phyloP scores from a whole-genome alignment of 1,284 basidiomycete genomes.

The Neonothopanus nambi region DNA sequence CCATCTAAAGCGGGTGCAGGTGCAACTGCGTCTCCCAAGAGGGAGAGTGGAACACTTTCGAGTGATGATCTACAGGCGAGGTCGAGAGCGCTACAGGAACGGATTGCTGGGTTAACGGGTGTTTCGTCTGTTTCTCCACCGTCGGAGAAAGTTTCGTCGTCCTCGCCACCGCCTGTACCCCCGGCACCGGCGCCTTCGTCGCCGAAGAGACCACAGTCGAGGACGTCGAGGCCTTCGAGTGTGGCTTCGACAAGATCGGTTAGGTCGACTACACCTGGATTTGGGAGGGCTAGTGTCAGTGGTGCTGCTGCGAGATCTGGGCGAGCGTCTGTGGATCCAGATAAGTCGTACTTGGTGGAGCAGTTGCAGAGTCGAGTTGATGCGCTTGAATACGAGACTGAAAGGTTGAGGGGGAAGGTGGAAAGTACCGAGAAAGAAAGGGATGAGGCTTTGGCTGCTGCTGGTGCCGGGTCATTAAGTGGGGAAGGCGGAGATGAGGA shows the following conservation, averaged over 20 bases:
- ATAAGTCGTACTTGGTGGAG: conserved; percentile 37
- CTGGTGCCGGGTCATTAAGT: too few relatives aligned
- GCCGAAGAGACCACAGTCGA: conserved; percentile 28
- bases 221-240: conserved; percentile 23
- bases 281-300: conserved; percentile 5
- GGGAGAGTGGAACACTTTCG: conserved; percentile 26
- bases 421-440: conserved; percentile 51
- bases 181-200: conserved; percentile 13
- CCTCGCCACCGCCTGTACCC: conserved; percentile 21
- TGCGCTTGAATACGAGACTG: conserved; percentile 60
- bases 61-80: conserved; percentile 39
- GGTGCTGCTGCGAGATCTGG: conserved; percentile 4
- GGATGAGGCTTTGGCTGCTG: conserved; percentile 33
- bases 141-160: conserved; percentile 10
- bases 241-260: conserved; percentile 12
- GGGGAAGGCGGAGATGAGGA: neutral
- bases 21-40: conserved; percentile 34
- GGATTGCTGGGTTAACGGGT: conserved; percentile 44
- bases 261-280: conserved; percentile 22
- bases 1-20: conserved; percentile 36
- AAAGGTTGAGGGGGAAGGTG: conserved; percentile 42
- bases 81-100: conserved; percentile 49
- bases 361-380: conserved; percentile 53
- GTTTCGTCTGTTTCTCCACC: conserved; percentile 26
- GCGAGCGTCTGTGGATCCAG: conserved; percentile 5